A percentile compares a stretch with the other conserved stretches of the same genome.
These are phyloP conservation scores for Thozetella sp. DNA, from an alignment of 495 filamentous ascomycete genomes.

Conservation along the genomic window DNA sequence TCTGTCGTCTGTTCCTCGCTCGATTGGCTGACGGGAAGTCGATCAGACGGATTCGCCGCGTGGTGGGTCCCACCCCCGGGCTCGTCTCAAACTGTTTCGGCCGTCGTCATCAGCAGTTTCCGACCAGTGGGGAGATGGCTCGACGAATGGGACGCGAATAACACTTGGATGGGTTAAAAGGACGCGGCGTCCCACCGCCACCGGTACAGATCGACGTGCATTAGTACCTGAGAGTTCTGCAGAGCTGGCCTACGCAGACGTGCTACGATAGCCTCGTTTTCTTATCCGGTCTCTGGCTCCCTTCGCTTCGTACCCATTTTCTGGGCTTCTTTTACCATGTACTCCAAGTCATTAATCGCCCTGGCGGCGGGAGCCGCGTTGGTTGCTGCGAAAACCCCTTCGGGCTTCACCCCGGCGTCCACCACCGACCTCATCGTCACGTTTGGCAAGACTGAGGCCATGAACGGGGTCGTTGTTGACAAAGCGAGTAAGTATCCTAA, in stretches of 20 bases:
- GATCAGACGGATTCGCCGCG: too few species aligned
- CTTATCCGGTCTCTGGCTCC: too few species aligned
- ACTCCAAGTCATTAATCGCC: neutral
- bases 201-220: neutral
- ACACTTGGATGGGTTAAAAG: neutral
- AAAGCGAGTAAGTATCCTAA: slow-evolving; percentile 25
- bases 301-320: neutral
- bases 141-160: neutral
- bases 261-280: neutral
- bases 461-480: slow-evolving; percentile 32
- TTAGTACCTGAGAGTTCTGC: neutral
- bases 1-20: too few species aligned
- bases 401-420: slow-evolving; percentile 31
- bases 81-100: neutral
- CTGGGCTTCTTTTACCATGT: neutral
- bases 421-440: slow-evolving; percentile 33
- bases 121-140: neutral
- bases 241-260: neutral
- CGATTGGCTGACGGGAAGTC: too few species aligned
- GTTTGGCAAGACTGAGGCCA: slow-evolving; percentile 25
- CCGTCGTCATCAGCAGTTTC: neutral
- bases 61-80: too few species aligned
- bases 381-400: neutral
- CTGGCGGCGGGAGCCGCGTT: neutral
- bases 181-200: neutral